Evolutionary conservation across 2,329 filamentous ascomycete genomes (phyloP), one percentile per base, ranked within the genome.

Genomic region (Stagonosporopsis rhizophila): DNA sequence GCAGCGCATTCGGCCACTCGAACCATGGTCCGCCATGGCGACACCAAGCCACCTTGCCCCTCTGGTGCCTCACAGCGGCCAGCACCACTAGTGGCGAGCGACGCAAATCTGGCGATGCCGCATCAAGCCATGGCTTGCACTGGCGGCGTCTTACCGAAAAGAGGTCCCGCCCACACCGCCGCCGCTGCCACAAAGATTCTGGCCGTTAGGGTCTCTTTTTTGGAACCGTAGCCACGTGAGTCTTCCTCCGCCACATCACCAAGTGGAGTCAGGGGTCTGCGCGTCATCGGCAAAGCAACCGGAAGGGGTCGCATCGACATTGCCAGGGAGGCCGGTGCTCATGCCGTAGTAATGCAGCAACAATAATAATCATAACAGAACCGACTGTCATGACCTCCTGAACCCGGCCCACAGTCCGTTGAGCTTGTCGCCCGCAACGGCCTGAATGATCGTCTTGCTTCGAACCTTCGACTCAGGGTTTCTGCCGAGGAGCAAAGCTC

Each of bases 221-320:
- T 38, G 47, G 52, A 56, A 64, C 65, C 59, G 59, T 58, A 64
- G 67, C 71, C 71, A 74, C 71, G 70, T 73, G 70, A 73, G 71
- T 55, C 47, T 44, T 37, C 59, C 35, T 59, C 56, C 64, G 67
- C 64, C 66, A 68, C 64, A 52, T 48, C 45, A 64, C 41, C 35
- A 44, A 55, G 66, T 66, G 65, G 68, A 62, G 54, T 62, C 66
- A 69, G 65, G 68, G 67, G 62, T 57, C 68, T 74, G 70, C 70
- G 68, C 67, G 68, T 72, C 71, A 73, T 74, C 66, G 67, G 67
- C 57, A 68, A 69, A 65, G 66, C 66, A 70, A 61, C 66, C 58
- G 51, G 48, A 56, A 58, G 42, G 55, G 53, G 59, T 44, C 50
- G 30, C 45, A 52, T 39, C 5, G 46, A 35, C 32, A 35, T 32